Conservation (phyloP, 177 flowering plant species). For the Vitis hybrid region DNA sequence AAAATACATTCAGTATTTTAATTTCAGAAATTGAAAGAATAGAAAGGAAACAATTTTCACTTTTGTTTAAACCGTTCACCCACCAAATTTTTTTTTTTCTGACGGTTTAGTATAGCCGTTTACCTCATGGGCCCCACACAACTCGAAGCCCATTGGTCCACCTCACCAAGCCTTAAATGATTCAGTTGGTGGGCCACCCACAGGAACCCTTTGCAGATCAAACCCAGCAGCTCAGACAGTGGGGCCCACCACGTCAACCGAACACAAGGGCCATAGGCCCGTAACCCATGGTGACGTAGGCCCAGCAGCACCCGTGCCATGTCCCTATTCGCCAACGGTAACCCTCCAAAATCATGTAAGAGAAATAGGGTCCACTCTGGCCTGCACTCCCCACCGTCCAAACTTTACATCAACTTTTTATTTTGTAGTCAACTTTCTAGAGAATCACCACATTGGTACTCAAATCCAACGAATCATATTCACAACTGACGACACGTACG, state of each 20-base stretch:
- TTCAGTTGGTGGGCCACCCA: neutral
- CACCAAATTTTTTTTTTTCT: too few species aligned
- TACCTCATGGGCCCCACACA: neutral
- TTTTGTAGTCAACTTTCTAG: neutral
- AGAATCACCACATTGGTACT: neutral
- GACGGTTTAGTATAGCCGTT: neutral
- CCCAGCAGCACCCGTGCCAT: neutral
- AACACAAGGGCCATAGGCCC: too few species aligned
- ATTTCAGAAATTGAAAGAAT: neutral
- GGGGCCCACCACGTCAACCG: too few species aligned
- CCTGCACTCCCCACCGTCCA: constrained; percentile 4
- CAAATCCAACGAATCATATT: neutral
- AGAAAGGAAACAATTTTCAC: too few species aligned
- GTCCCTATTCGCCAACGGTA: neutral
- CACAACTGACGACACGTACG: neutral
- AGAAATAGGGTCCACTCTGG: neutral
- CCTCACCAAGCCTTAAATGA: neutral
- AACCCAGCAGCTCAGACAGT: neutral
- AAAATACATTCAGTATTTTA: neutral
- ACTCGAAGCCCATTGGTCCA: neutral
- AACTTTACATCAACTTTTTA: neutral
- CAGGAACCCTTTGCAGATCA: neutral
- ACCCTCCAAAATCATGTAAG: neutral
- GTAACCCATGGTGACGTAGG: neutral
- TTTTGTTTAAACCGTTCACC: neutral